Percentiles rank a stretch among this genome's conserved stretches.
Conservation (phyloP, 495 filamentous ascomycete species). For the Tuber borchii region DNA sequence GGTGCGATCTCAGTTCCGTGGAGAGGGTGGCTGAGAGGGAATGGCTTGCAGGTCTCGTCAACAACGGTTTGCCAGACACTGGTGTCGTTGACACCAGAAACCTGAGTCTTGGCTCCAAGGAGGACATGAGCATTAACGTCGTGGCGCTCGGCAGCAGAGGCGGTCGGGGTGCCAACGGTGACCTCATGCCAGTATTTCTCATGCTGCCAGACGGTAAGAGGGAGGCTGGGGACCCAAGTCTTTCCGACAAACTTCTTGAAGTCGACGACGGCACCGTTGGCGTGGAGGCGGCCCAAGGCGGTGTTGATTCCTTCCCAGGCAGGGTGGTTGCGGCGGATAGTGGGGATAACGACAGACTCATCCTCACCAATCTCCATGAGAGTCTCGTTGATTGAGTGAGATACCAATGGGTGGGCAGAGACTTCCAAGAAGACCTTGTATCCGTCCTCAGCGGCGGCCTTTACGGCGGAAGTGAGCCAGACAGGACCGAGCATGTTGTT, state of each 20-base stretch:
- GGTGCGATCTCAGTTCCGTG: constrained; percentile 45
- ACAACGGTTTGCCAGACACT: constrained; percentile 38
- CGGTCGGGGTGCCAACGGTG: constrained; percentile 17
- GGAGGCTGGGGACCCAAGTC: constrained; percentile 47
- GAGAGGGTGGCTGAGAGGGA: constrained; percentile 14
- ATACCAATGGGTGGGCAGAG: neutral
- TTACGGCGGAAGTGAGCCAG: constrained; percentile 40
- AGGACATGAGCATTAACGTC: constrained; percentile 43
- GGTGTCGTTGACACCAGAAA: constrained; percentile 38
- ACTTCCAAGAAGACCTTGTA: constrained; percentile 9
- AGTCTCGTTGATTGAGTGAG: constrained; percentile 12
- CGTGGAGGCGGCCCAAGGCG: constrained; percentile 46
- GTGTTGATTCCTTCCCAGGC: constrained; percentile 47
- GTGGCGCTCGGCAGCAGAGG: constrained; percentile 17
- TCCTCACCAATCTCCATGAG: constrained; percentile 33
- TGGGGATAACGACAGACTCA: constrained; percentile 42
- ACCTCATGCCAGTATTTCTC: constrained; percentile 51
- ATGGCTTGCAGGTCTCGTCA: constrained; percentile 42
- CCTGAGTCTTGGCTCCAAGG: constrained; percentile 37
- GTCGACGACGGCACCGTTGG: constrained; percentile 47
- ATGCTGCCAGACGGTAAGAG: constrained; percentile 51
- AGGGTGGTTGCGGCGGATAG: constrained; percentile 44
- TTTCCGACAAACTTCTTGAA: constrained; percentile 46
- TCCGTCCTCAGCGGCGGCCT: constrained; percentile 44
- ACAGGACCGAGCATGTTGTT: constrained; percentile 22